Percentiles rank a stretch among this genome's conserved stretches.
Conservation (phyloP, 1,139 yeast genomes). For the Candida frijolesensis region DNA sequence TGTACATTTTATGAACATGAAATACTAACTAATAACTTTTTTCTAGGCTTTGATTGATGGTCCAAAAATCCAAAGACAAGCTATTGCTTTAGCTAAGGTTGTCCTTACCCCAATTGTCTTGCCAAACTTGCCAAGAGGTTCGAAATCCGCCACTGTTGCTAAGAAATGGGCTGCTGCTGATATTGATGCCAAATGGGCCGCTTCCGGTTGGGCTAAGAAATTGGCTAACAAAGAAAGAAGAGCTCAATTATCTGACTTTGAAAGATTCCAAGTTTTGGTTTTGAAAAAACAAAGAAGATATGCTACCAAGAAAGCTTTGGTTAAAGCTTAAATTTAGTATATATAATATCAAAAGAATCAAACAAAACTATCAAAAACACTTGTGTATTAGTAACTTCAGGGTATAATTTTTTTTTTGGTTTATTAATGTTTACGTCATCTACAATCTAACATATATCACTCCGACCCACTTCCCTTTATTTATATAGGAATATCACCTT, state of each 20-base stretch:
- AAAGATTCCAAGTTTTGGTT: conserved; percentile 98
- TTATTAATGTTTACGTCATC: conserved; percentile 34
- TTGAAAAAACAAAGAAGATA: conserved; percentile 96
- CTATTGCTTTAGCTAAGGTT: conserved; percentile 82
- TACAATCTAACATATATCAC: conserved; percentile 4
- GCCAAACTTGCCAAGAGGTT: conserved; percentile 88
- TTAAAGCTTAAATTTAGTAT: conserved; percentile 68
- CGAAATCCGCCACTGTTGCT: conserved; percentile 80
- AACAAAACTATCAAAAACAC: background rate
- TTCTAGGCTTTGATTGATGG: conserved; percentile 88
- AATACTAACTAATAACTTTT: conserved; percentile 26
- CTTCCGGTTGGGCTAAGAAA: conserved; percentile 97
- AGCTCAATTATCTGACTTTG: conserved; percentile 91
- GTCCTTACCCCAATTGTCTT: conserved; percentile 91
- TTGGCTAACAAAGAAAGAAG: conserved; percentile 93
- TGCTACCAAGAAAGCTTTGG: conserved; percentile 82
- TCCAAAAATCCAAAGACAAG: conserved; percentile 94
- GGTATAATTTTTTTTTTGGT: conserved; percentile 8
- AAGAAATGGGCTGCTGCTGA: conserved; percentile 96
- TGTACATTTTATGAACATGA: background rate
- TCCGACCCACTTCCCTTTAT: conserved; percentile 1
- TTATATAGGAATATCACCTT: conserved; percentile 4
- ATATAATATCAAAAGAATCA: conserved; percentile 10
- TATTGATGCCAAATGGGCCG: conserved; percentile 87
- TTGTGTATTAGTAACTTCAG: conserved; percentile 14